Conservation (phyloP, 1,284 basidiomycete genomes). For the Mycena citricolor region DNA sequence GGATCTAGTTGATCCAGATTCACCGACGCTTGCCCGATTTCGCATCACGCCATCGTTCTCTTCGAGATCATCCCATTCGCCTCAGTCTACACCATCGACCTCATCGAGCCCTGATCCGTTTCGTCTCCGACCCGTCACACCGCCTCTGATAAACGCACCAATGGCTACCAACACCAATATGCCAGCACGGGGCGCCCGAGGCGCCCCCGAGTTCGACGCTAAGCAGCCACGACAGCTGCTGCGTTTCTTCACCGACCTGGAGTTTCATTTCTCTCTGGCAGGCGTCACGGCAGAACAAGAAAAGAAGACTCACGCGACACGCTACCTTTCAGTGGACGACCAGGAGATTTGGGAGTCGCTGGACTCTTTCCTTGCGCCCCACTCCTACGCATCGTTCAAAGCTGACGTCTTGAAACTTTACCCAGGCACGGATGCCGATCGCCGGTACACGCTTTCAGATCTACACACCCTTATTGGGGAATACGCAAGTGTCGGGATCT, state of each 20-base stretch:
- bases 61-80: too few species aligned
- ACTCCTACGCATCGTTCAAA: constrained; percentile 1
- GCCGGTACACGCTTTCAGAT: constrained; percentile 11
- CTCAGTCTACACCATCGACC: too few species aligned
- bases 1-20: too few species aligned
- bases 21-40: too few species aligned
- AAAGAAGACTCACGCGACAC: neutral
- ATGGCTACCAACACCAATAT: neutral
- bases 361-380: neutral
- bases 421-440: constrained; percentile 1
- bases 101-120: too few species aligned
- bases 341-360: constrained; percentile 2
- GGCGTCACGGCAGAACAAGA: neutral
- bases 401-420: neutral
- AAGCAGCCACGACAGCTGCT: neutral
- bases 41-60: too few species aligned
- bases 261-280: neutral
- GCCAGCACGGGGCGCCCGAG: constrained; percentile 2
- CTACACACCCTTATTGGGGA: constrained; percentile 16
- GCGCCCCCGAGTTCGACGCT: constrained; percentile 1
- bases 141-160: too few species aligned
- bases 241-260: constrained; percentile 1
- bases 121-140: too few species aligned
- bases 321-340: neutral
- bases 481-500: neutral